Evolutionary conservation across 208 protist genomes (phyloP).

Genomic region (Porcisia deanei): DNA sequence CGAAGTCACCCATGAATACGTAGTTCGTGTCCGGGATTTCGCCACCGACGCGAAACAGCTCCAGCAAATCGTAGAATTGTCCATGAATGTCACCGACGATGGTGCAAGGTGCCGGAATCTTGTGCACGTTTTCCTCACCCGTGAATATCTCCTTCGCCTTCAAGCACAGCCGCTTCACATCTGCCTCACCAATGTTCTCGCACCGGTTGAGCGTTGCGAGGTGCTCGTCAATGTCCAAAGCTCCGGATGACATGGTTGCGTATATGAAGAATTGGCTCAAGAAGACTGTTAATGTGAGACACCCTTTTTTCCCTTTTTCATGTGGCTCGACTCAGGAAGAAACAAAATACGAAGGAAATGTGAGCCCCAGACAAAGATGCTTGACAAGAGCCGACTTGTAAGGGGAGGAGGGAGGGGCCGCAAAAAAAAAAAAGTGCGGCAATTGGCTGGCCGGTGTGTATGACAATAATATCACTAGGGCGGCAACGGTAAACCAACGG

Average conservation of each 20-base stretch:
- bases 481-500: slow-evolving; percentile 15
- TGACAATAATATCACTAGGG: background rate
- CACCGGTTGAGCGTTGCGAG: slow-evolving; percentile 96
- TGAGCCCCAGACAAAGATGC: background rate
- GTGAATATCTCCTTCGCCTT: slow-evolving; percentile 85
- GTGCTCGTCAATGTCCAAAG: slow-evolving; percentile 95
- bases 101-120: slow-evolving; percentile 90
- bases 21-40: slow-evolving; percentile 97
- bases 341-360: background rate
- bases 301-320: background rate
- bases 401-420: background rate
- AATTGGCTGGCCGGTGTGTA: background rate
- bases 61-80: slow-evolving; percentile 97
- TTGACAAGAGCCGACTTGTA: background rate
- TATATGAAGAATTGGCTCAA: background rate
- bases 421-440: background rate
- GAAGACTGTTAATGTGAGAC: background rate
- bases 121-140: slow-evolving; percentile 91
- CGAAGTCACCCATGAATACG: slow-evolving; percentile 98
- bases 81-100: slow-evolving; percentile 95
- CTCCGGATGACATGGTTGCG: slow-evolving; percentile 28
- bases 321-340: background rate
- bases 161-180: slow-evolving; percentile 91
- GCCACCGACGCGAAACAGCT: slow-evolving; percentile 97
- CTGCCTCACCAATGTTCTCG: slow-evolving; percentile 92